Percentiles rank a stretch among this genome's conserved stretches.
Conservation (phyloP, 139 green algal genomes). For the Astrephomene gubernaculifera region DNA sequence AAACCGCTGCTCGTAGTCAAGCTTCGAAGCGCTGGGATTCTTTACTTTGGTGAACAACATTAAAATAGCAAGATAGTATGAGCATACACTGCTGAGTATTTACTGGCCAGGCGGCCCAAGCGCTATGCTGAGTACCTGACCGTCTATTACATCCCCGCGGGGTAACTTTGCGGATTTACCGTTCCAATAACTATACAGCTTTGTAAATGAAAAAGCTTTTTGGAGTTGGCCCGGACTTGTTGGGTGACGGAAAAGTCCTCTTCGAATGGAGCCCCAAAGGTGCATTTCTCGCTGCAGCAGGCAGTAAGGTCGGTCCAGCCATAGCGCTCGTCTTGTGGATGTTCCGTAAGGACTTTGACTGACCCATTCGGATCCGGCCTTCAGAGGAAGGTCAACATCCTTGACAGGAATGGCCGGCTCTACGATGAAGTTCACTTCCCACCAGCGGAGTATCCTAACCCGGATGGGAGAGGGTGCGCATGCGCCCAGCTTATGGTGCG, state of each 20-base stretch:
- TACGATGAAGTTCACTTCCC: conserved; percentile 72
- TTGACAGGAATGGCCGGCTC: conserved; percentile 72
- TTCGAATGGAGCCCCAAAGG: conserved; percentile 71
- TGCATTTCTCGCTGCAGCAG: conserved; percentile 59
- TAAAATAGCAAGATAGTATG: neutral
- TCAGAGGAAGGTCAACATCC: conserved; percentile 76
- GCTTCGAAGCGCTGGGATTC: neutral
- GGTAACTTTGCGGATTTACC: neutral
- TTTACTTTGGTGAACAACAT: neutral
- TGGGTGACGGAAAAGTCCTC: conserved; percentile 61
- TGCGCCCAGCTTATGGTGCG: conserved; percentile 60
- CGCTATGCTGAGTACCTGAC: conserved; percentile 3
- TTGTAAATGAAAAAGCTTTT: conserved; percentile 58
- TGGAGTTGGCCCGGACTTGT: conserved; percentile 31
- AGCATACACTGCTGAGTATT: neutral
- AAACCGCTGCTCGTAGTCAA: too few relatives aligned
- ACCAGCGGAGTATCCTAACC: conserved; percentile 52
- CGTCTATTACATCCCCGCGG: neutral
- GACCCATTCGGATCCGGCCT: neutral
- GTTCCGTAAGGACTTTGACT: too few relatives aligned
- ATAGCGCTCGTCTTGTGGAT: neutral
- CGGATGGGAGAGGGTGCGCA: conserved; percentile 38
- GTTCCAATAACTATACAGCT: neutral
- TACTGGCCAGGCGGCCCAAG: too few relatives aligned
- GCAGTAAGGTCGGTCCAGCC: conserved; percentile 58